Base-by-base conservation (phyloP, 768 basidiomycete genomes). In the Butyriboletus loyo region DNA sequence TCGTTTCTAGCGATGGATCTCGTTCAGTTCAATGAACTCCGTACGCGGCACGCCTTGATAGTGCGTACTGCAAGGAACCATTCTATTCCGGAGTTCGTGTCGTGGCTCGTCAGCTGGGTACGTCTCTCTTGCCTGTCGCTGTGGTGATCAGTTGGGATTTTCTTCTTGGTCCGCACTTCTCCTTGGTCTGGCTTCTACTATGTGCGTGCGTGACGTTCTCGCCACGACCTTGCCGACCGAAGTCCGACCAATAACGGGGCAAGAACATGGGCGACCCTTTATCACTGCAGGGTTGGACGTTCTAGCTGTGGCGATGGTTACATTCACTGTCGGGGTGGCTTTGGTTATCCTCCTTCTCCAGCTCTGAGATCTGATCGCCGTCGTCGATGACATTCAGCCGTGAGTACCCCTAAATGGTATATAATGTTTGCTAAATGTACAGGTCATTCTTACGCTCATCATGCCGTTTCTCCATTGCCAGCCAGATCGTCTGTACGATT, bases 251-350 rank as follows among this genome's bases (percentile, higher is more conserved):
- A 86, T 85, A 1, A 75, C 77, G 27, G 87, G 86, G 41, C 77
- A 86, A 1, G 74, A 86, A 8, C 89, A 84, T 61, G 92, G 91
- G 0, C 75, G 87, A 13, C 87, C 88, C 1, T 92, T 92, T 63
- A 66, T 85, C 17, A 90, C 90, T 0, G 86, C 89, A 7, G 92
- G 92, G n/a, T 80, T 85, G 77, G 81, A 85, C 49, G 80, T 89
- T 22, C 13, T 65, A 1, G 72, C 77, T 13, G 80, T 92, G 7
- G 75, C 84, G 0, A 60, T 73, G 14, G 72, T 88, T 2, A 87
- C 91, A 0, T 77, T 80, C 1, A 72, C 72, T 0, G 79, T 87
- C 17, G 88, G 92, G 61, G 67, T 91, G 38, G 81, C 75, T 0
- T 71, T 92, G 38, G 70, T 92, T 8, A 78, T 80, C 1, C 73